Evolutionary conservation across 768 basidiomycete species (phyloP), one percentile per base, ranked within the genome.

Genomic region (Tephrocybe sp.): DNA sequence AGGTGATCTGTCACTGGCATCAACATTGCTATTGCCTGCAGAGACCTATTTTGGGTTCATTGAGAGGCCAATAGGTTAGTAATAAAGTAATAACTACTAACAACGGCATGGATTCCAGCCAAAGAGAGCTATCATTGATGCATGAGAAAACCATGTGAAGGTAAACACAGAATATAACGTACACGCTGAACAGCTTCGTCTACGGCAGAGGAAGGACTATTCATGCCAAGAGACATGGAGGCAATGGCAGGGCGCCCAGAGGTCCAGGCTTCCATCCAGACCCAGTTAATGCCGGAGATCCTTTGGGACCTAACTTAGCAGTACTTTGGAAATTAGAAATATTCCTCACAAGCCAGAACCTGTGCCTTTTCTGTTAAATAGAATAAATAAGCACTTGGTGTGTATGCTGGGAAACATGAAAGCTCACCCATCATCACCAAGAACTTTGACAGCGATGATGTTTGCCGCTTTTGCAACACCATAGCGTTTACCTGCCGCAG

Each of bases 381-480:
- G 18, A 22, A 21, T 3, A 22, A 19, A 19, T 37, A 6, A 5
- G 36, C n/a, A n/a, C n/a, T n/a, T n/a, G n/a, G n/a, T n/a, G 15
- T 5, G 16, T 4, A 9, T 4, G 16, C 4, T 6, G 26, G 15
- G n/a, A 16, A 37, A 7, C 8, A 37, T 7, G 30, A 43, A 37
- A 9, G 12, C 22, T 24, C n/a, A 36, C 35, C 22, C 45, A 18
- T 24, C 45, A 16, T 37, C 49, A 21, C 32, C 36, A 7, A 49
- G 48, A 28, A 50, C 41, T 26, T 50, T 50, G 31, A 50, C 49
- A 16, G 49, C 49, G 18, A 50, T 50, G 24, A 50, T 43, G 22
- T 28, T 50, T 21, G 49, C 49, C n/a, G 42, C 53, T 34, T 69
- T 71, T 9, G 70, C 69, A 16, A 70, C 64, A 50, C 70, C 70